Conservation (phyloP, 331 rosid species). For the Ulmus americana region DNA sequence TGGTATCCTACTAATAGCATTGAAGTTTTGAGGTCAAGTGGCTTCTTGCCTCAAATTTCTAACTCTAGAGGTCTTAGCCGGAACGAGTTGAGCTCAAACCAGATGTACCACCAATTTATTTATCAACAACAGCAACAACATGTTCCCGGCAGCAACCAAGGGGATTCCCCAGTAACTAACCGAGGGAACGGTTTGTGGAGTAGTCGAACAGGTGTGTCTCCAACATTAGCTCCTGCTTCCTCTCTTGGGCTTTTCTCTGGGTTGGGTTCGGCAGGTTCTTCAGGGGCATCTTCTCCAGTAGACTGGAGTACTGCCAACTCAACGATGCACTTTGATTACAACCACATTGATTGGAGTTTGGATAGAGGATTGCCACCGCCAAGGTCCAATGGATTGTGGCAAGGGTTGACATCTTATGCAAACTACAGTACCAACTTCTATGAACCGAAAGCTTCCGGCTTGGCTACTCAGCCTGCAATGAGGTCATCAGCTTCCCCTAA, state of each 20-base stretch:
- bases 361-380: conserved; percentile 52
- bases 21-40: conserved; percentile 54
- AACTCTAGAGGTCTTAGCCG: conserved; percentile 49
- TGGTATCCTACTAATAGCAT: conserved; percentile 61
- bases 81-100: conserved; percentile 52
- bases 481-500: conserved; percentile 46
- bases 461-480: conserved; percentile 46
- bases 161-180: conserved; percentile 46
- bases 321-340: conserved; percentile 54
- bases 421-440: conserved; percentile 41
- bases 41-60: conserved; percentile 55
- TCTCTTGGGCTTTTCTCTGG: conserved; percentile 92
- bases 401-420: conserved; percentile 55
- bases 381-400: conserved; percentile 54
- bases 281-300: conserved; percentile 71
- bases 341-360: conserved; percentile 85
- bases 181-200: conserved; percentile 60
- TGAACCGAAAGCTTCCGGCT: conserved; percentile 53
- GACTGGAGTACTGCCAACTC: conserved; percentile 88
- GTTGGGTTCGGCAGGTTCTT: conserved; percentile 59
- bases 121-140: conserved; percentile 58
- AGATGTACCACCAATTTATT: conserved; percentile 70
- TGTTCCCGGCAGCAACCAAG: conserved; percentile 40
- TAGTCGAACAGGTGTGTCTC: conserved; percentile 55
- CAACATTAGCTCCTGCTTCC: conserved; percentile 72